Evolutionary conservation across 345 rosid genomes (phyloP).

Genomic region (Reutealis trisperma): DNA sequence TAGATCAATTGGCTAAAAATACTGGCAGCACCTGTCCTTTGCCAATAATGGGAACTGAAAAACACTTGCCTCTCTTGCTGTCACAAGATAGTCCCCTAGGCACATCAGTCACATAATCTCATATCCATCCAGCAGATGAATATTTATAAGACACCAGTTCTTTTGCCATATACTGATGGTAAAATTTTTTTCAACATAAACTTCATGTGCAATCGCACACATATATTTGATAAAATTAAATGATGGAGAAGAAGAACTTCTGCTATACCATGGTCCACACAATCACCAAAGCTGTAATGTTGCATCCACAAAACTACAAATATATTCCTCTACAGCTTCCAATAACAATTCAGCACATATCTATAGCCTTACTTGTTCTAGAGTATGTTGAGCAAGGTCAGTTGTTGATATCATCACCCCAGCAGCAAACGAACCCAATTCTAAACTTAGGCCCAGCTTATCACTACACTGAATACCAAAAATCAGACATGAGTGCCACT

Average conservation of each 20-base stretch:
- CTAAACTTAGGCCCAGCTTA: conserved; percentile 95
- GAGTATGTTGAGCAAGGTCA: conserved; percentile 92
- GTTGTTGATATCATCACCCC: conserved; percentile 99
- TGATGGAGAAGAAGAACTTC: background rate
- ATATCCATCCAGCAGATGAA: background rate
- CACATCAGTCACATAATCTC: background rate
- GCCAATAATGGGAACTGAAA: background rate
- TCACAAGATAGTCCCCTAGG: background rate
- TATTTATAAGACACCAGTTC: background rate
- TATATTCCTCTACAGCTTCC: background rate
- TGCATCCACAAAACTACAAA: background rate
- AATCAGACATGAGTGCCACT: background rate
- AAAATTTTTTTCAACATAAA: too few species aligned
- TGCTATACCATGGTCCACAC: background rate
- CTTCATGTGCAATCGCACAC: background rate
- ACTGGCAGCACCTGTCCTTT: background rate
- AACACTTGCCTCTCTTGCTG: background rate
- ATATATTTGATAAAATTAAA: background rate
- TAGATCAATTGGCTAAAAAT: background rate
- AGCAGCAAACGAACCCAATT: conserved; percentile 97
- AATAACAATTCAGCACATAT: background rate
- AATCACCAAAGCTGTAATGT: background rate
- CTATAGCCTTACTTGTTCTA: conserved; percentile 70
- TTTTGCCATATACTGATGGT: background rate
- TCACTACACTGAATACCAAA: conserved; percentile 79